Percentiles rank a stretch among this genome's conserved stretches.
phyloP scores from a whole-genome alignment of 148 eudicot species.

The Spergularia marina region DNA sequence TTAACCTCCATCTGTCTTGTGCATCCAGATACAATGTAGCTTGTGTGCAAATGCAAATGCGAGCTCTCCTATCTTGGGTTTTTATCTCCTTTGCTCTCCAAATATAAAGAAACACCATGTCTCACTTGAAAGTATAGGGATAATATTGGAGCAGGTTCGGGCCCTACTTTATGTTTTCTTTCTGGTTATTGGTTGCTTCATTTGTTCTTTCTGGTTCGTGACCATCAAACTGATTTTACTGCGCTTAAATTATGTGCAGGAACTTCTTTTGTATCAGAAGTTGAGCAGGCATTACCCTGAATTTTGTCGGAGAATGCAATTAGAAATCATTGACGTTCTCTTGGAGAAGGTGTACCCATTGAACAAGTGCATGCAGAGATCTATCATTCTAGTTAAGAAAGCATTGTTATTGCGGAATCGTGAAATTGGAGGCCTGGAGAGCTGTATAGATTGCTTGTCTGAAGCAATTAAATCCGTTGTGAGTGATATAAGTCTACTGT shows the following conservation, averaged over 20 bases:
- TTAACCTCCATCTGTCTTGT: conserved; percentile 20
- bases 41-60: conserved; percentile 32
- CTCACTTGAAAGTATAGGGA: conserved; percentile 45
- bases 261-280: conserved; percentile 64
- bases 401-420: conserved; percentile 53
- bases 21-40: conserved; percentile 56
- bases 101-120: conserved; percentile 16
- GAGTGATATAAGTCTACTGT: conserved; percentile 30
- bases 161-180: conserved; percentile 1
- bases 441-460: conserved; percentile 58
- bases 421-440: conserved; percentile 47
- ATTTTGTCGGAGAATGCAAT: conserved; percentile 61
- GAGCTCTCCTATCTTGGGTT: conserved; percentile 40
- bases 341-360: conserved; percentile 50
- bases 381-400: conserved; percentile 49
- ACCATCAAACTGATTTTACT: conserved; percentile 6
- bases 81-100: conserved; percentile 44
- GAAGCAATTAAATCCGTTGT: conserved; percentile 66
- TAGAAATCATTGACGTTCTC: conserved; percentile 52
- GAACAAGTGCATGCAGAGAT: conserved; percentile 42
- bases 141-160: conserved; percentile 74
- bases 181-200: neutral
- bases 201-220: neutral
- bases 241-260: conserved; percentile 43
- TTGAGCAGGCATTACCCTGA: conserved; percentile 42